Evolutionary conservation across 1,284 basidiomycete genomes (phyloP).

Genomic region (Sporisorium sorghi): DNA sequence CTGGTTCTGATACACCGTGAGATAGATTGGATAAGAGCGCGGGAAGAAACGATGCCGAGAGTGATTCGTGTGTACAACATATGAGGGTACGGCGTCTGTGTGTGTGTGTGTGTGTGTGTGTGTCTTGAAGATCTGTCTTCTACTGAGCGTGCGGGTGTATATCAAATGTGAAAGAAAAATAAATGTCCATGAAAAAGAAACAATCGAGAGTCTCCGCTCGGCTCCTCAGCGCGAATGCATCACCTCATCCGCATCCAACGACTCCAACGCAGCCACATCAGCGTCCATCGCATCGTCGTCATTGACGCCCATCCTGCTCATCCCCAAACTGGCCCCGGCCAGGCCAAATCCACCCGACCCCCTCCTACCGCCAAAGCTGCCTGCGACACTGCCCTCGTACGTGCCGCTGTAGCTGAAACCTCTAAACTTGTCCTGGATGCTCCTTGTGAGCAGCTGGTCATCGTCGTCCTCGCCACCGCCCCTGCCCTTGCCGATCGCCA

Average conservation of each 20-base stretch:
- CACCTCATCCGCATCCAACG: conserved; percentile 32
- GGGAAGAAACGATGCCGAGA: neutral
- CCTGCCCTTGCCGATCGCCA: conserved; percentile 42
- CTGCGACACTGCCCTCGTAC: conserved; percentile 59
- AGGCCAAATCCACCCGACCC: conserved; percentile 47
- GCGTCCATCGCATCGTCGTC: conserved; percentile 48
- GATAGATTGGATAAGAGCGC: neutral
- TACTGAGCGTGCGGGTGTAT: neutral
- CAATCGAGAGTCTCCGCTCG: too few species aligned
- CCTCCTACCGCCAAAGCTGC: conserved; percentile 57
- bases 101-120: neutral
- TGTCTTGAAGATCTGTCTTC: conserved; percentile 4
- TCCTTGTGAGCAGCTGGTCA: conserved; percentile 57
- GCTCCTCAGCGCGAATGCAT: conserved; percentile 28
- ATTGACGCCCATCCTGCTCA: conserved; percentile 59
- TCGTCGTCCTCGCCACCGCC: conserved; percentile 42
- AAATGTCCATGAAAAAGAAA: neutral
- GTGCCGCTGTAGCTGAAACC: conserved; percentile 67
- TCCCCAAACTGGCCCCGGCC: conserved; percentile 56
- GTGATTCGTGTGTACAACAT: neutral
- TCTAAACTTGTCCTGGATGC: conserved; percentile 68
- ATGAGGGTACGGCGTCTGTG: neutral
- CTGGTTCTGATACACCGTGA: neutral
- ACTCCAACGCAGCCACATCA: conserved; percentile 16
- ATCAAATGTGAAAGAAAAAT: neutral